phyloP scores from a whole-genome alignment of 768 basidiomycete genomes.

The Xanthoconium purpureum region DNA sequence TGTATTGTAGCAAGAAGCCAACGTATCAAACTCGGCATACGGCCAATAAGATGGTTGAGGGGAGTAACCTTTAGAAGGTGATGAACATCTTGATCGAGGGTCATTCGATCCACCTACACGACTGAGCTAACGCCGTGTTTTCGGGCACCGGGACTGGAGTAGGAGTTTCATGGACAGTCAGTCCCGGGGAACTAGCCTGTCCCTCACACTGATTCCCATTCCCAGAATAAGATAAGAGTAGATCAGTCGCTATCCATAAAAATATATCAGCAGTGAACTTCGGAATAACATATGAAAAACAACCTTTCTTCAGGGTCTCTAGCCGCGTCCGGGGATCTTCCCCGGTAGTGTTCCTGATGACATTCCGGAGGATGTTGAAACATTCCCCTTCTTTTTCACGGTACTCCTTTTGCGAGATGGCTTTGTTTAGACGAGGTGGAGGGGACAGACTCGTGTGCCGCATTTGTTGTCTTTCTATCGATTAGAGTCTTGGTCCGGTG shows the following conservation, averaged over 20 bases:
- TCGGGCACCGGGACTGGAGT: neutral
- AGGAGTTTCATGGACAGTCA: neutral
- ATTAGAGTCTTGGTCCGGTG: neutral
- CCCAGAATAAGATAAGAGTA: neutral
- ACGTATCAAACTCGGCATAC: too few species aligned
- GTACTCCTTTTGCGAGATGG: conserved; percentile 16
- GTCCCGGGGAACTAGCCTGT: neutral
- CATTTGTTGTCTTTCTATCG: neutral
- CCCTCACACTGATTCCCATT: neutral
- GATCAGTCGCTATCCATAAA: conserved; percentile 2
- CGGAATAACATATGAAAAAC: neutral
- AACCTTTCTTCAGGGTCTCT: conserved; percentile 22
- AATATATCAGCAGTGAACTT: neutral
- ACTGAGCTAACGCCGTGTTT: neutral
- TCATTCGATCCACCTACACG: neutral
- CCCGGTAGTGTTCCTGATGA: conserved; percentile 13
- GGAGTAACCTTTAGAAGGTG: neutral
- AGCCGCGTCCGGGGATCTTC: conserved; percentile 13
- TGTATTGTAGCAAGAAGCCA: neutral
- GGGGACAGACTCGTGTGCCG: neutral
- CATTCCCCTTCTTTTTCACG: conserved; percentile 22
- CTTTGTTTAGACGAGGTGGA: conserved; percentile 13
- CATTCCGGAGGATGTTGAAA: conserved; percentile 16
- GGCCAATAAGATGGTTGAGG: neutral
- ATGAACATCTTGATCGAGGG: neutral